A percentile compares a stretch with the other conserved stretches of the same genome.
Evolutionary conservation across 139 green algal genomes (phyloP).

Genomic region (Closterium sp.): DNA sequence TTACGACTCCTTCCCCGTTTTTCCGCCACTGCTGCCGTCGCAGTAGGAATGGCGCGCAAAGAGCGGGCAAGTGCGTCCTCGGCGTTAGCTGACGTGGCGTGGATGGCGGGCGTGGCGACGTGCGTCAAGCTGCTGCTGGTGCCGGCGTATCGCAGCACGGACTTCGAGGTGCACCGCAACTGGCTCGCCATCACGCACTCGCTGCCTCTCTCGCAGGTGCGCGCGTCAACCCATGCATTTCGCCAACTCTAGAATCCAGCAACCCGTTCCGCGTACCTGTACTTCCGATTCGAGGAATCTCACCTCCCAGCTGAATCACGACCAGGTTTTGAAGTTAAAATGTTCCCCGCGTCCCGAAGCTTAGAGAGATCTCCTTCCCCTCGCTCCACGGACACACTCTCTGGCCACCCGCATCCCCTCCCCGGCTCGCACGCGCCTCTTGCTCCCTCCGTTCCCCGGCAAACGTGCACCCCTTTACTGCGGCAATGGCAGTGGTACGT

Average conservation of each 20-base stretch:
- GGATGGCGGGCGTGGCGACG: slow-evolving; percentile 31
- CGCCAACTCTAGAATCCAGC: background rate
- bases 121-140: slow-evolving; percentile 78
- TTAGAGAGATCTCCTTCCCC: no score
- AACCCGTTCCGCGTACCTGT: no score
- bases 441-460: background rate
- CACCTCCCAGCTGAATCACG: no score
- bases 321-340: no score
- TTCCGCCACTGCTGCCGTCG: background rate
- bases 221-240: background rate
- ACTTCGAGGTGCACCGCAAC: slow-evolving; percentile 95
- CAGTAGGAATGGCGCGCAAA: background rate
- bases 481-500: slow-evolving; percentile 71
- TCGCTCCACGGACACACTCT: background rate
- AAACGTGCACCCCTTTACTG: background rate
- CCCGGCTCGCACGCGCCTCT: background rate
- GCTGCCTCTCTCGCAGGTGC: slow-evolving; percentile 56
- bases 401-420: background rate
- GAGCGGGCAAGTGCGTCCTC: background rate
- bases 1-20: background rate
- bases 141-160: slow-evolving; percentile 84
- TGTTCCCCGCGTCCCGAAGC: no score
- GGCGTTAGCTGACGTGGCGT: slow-evolving; percentile 12
- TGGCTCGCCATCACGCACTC: slow-evolving; percentile 89
- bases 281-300: no score